These are phyloP conservation scores for Zelonia costaricensis DNA, from an alignment of 208 protist genomes.

Conservation along the genomic window DNA sequence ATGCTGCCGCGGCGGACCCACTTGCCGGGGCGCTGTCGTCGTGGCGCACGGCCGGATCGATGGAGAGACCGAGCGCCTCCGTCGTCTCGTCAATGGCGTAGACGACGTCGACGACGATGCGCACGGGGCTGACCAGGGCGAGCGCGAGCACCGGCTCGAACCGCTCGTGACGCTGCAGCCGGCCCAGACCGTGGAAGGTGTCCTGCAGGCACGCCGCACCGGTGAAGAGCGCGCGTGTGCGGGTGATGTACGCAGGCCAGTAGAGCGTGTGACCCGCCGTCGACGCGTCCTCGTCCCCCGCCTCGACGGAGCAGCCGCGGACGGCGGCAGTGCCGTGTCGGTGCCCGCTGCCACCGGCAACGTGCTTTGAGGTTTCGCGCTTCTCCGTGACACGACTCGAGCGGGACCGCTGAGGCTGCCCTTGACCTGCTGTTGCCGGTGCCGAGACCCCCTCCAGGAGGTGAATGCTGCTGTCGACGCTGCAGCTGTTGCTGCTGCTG, in stretches of 20 bases:
- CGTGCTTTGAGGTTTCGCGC: background rate
- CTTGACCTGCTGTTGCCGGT: too few relatives aligned
- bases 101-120: constrained; percentile 62
- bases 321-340: background rate
- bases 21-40: background rate
- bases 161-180: constrained; percentile 44
- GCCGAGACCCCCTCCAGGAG: too few relatives aligned
- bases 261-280: constrained; percentile 38
- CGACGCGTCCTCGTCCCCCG: constrained; percentile 6
- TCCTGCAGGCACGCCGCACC: constrained; percentile 27
- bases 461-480: too few relatives aligned
- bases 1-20: background rate
- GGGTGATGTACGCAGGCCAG: constrained; percentile 70
- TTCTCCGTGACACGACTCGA: too few relatives aligned
- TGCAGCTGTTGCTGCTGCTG: too few relatives aligned
- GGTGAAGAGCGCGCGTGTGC: constrained; percentile 25
- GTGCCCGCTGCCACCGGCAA: too few relatives aligned
- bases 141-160: constrained; percentile 49
- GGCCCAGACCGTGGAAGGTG: constrained; percentile 26
- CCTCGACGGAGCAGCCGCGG: background rate
- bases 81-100: constrained; percentile 74
- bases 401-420: too few relatives aligned
- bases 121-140: constrained; percentile 47
- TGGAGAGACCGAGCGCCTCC: constrained; percentile 30
- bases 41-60: constrained; percentile 11